Evolutionary conservation across 495 filamentous ascomycete genomes (phyloP).

Genomic region (Schizothecium vesticola): DNA sequence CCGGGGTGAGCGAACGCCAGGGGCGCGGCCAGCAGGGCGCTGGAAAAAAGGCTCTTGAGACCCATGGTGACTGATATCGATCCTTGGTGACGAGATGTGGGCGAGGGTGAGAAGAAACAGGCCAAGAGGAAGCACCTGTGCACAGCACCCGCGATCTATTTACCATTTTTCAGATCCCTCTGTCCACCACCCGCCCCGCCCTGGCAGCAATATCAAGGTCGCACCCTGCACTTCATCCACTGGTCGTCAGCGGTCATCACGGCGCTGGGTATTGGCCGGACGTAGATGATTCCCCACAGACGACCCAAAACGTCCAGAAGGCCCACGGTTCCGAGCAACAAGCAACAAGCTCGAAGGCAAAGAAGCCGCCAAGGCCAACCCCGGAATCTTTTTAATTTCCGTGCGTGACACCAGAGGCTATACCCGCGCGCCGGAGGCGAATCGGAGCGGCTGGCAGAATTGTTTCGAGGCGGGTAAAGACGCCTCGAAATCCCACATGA

Average conservation of each 20-base stretch:
- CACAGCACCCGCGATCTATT: background rate
- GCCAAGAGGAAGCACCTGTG: background rate
- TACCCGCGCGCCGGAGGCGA: conserved; percentile 6
- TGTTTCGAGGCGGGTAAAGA: conserved; percentile 16
- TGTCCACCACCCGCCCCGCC: background rate
- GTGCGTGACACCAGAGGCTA: conserved; percentile 13
- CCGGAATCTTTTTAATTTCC: conserved; percentile 25
- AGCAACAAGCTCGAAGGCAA: conserved; percentile 10
- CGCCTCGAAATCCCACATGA: background rate
- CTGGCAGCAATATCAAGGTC: background rate
- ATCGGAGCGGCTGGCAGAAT: conserved; percentile 20
- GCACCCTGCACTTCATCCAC: background rate
- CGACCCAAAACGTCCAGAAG: background rate
- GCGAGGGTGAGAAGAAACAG: background rate
- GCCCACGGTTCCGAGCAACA: background rate
- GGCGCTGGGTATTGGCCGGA: background rate
- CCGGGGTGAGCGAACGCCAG: conserved; percentile 27
- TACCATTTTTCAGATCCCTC: background rate
- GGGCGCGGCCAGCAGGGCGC: conserved; percentile 25
- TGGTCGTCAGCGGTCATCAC: background rate
- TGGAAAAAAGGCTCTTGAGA: conserved; percentile 21
- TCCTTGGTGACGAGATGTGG: background rate
- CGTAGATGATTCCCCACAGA: conserved; percentile 1
- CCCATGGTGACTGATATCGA: conserved; percentile 18
- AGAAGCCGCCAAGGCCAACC: conserved; percentile 19